Base-by-base conservation (phyloP, 2,329 filamentous ascomycete species). In the Microdochium nivale region DNA sequence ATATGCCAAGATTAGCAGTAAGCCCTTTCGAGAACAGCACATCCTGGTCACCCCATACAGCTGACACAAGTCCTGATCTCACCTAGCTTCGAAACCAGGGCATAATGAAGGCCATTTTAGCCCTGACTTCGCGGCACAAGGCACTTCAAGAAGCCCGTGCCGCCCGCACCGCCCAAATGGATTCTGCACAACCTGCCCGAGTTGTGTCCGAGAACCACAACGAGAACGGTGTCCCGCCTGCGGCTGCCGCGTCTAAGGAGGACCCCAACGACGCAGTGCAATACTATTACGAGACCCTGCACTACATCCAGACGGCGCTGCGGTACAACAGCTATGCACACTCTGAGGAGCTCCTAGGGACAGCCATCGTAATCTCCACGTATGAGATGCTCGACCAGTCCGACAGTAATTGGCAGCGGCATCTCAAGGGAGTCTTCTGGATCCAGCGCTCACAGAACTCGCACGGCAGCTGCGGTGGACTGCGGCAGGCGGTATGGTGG, bases 311-410 rank as follows among this genome's bases (percentile, higher is more conserved):
- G 49, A 75, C 76, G 33, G 79, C 81, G 1, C 75, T 85, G 63
- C 71, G 76, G 11, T 81, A 80, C 56, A 69, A 75, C 1, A 76
- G 73, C 0, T 85, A 84, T 59, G 77, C 76, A 5, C 74, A 72
- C 47, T 81, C 77, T 25, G 70, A 71, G 13, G 81, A 85, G 58
- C 67, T 86, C 7, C 0, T 87, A 25, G 76, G 78, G 0, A 85
- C 80, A 0, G 75, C 79, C 0, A 66, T 84, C 0, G 70, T 84
- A 16, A 78, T 85, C 27, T 82, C 78, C 13, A 80, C 79, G 0
- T 85, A 84, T 56, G 81, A 85, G 62, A 85, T 85, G 81, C 74
- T 84, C n/a, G 78, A 82, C 50, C 77, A 74, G 2, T 74, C 75
- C 5, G 72, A 74, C 19, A 59, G 62, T 62, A 77, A 62, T 46